Conservation (phyloP, 257 asterid species). For the Jacaranda copaia region DNA sequence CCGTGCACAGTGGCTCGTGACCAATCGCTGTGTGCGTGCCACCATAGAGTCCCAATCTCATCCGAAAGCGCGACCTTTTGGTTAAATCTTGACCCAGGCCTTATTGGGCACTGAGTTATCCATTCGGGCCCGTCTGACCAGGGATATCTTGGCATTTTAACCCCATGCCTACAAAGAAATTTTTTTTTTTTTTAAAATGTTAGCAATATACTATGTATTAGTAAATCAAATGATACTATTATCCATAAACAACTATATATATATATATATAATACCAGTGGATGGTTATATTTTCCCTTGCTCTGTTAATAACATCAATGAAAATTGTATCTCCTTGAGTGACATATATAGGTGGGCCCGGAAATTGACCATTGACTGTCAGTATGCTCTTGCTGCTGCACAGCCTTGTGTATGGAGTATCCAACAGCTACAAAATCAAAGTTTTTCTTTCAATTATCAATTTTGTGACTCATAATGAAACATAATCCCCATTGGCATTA, state of each 20-base stretch:
- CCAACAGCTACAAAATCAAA: constrained; percentile 33
- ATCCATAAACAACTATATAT: too few relatives aligned
- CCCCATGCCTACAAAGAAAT: constrained; percentile 57
- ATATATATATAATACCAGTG: constrained; percentile 37
- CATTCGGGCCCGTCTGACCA: constrained; percentile 65
- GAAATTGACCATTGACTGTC: constrained; percentile 55
- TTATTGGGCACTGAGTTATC: constrained; percentile 57
- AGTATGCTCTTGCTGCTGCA: constrained; percentile 51
- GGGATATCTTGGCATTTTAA: constrained; percentile 54
- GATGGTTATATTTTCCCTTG: constrained; percentile 46
- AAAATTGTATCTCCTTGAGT: constrained; percentile 44
- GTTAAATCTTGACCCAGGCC: constrained; percentile 47
- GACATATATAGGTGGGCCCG: constrained; percentile 49
- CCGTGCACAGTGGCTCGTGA: constrained; percentile 60
- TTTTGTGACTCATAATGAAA: background rate
- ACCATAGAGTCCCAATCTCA: constrained; percentile 63
- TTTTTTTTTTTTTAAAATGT: too few relatives aligned
- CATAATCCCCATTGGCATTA: too few relatives aligned
- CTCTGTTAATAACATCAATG: constrained; percentile 41
- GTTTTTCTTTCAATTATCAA: background rate
- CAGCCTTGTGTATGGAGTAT: constrained; percentile 41
- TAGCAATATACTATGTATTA: too few relatives aligned
- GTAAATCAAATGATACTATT: too few relatives aligned
- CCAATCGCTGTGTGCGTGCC: constrained; percentile 72
- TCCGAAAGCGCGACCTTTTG: constrained; percentile 46